phyloP scores from a whole-genome alignment of 805 yeast genomes.

The Metschnikowia colocasiae region DNA sequence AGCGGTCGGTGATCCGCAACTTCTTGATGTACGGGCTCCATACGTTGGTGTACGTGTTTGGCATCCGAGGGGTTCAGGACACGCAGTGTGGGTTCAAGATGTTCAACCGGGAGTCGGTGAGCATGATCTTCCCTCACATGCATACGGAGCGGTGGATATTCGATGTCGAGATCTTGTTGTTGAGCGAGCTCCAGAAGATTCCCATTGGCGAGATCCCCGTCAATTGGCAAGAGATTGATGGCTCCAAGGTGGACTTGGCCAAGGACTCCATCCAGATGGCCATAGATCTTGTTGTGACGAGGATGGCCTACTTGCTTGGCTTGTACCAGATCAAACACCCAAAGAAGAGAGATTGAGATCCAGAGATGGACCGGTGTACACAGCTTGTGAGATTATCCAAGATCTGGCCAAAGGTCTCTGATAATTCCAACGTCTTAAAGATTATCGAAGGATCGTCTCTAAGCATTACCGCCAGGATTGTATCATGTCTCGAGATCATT shows the following conservation, averaged over 20 bases:
- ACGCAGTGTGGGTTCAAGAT: constrained; percentile 98
- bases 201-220: constrained; percentile 76
- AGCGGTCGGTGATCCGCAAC: constrained; percentile 82
- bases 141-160: constrained; percentile 99
- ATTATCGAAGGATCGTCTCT: too few species aligned
- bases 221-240: constrained; percentile 96
- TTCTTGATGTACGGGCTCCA: constrained; percentile 92
- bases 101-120: constrained; percentile 69
- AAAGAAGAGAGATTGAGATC: background rate
- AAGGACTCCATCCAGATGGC: constrained; percentile 92
- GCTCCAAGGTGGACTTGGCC: constrained; percentile 90
- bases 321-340: constrained; percentile 50
- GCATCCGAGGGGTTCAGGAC: constrained; percentile 80
- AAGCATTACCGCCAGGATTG: too few species aligned
- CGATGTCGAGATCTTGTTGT: constrained; percentile 85
- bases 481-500: too few species aligned
- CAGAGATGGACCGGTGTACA: too few species aligned
- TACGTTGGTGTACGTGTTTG: constrained; percentile 79
- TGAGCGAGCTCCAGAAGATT: constrained; percentile 70
- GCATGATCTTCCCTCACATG: constrained; percentile 74
- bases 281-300: constrained; percentile 81
- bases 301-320: constrained; percentile 84
- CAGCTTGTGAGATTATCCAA: too few species aligned
- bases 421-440: too few species aligned
- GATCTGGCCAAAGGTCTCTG: too few species aligned